Conservation (phyloP, 2,329 filamentous ascomycete species). For the Alternaria arborescens region DNA sequence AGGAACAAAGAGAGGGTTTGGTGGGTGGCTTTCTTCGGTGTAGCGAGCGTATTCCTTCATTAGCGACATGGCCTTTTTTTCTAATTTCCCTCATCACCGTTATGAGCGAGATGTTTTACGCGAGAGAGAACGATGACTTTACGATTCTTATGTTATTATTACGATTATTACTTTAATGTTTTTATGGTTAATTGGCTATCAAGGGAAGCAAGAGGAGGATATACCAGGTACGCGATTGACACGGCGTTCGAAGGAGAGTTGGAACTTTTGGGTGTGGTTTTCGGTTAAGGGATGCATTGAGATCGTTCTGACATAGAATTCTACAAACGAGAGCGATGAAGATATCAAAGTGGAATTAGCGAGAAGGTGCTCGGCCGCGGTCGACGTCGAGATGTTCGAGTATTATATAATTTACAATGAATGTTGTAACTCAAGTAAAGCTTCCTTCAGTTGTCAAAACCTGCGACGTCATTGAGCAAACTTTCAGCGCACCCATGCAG, state of each 20-base stretch:
- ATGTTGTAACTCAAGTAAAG: background rate
- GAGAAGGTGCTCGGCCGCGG: background rate
- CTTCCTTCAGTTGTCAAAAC: background rate
- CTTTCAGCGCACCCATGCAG: background rate
- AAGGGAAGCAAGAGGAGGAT: background rate
- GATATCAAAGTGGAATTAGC: background rate
- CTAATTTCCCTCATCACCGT: background rate
- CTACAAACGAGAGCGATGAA: background rate
- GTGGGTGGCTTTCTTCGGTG: constrained; percentile 42
- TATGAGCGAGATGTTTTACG: background rate
- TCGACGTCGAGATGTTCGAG: background rate
- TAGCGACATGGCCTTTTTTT: constrained; percentile 11
- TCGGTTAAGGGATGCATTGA: background rate
- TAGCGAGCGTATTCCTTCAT: background rate
- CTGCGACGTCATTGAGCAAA: background rate
- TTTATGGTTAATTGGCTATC: background rate
- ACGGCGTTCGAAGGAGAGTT: background rate
- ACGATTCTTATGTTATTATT: constrained; percentile 20
- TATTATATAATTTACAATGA: background rate
- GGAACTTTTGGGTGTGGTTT: background rate
- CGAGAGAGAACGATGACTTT: background rate
- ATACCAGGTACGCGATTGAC: constrained; percentile 10
- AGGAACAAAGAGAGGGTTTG: constrained; percentile 39
- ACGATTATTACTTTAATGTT: constrained; percentile 4
- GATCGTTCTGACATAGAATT: background rate